Evolutionary conservation across 192 early-diverging fungal genomes (phyloP).

Genomic region (Ambispora gerdemannii): DNA sequence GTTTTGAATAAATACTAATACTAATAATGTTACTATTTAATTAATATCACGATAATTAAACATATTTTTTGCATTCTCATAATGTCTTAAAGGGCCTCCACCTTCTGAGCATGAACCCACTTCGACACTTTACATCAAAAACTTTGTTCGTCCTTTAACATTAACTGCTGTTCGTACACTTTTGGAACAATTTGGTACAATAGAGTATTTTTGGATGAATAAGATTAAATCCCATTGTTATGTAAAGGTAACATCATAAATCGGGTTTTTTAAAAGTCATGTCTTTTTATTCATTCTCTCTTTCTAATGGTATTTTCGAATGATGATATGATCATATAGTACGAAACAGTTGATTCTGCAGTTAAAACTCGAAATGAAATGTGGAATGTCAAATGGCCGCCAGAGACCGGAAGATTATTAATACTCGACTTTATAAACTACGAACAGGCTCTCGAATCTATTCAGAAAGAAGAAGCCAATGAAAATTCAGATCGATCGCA

Average conservation of each 20-base stretch:
- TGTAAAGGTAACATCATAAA: constrained; percentile 44
- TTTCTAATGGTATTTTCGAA: neutral
- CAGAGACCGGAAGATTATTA: constrained; percentile 13
- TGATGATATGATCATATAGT: no score
- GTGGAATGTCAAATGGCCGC: constrained; percentile 14
- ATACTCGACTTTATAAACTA: constrained; percentile 19
- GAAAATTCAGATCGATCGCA: neutral
- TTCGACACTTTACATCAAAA: constrained; percentile 47
- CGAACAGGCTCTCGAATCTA: constrained; percentile 16
- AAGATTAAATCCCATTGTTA: constrained; percentile 61
- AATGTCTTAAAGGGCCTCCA: neutral
- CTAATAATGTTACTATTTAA: no score
- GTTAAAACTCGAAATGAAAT: constrained; percentile 3
- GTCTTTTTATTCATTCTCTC: neutral
- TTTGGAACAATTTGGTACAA: constrained; percentile 47
- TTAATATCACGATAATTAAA: no score
- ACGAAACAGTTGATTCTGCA: constrained; percentile 7
- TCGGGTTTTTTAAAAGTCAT: neutral
- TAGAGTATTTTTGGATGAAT: constrained; percentile 61
- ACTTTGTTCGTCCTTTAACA: constrained; percentile 57
- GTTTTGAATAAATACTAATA: no score
- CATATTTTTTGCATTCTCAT: no score
- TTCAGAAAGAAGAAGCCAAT: constrained; percentile 21
- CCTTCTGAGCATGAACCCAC: constrained; percentile 21
- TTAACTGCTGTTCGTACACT: constrained; percentile 45